These are phyloP conservation scores for Quillaja saponaria DNA, from an alignment of 306 rosid species.

Conservation along the genomic window DNA sequence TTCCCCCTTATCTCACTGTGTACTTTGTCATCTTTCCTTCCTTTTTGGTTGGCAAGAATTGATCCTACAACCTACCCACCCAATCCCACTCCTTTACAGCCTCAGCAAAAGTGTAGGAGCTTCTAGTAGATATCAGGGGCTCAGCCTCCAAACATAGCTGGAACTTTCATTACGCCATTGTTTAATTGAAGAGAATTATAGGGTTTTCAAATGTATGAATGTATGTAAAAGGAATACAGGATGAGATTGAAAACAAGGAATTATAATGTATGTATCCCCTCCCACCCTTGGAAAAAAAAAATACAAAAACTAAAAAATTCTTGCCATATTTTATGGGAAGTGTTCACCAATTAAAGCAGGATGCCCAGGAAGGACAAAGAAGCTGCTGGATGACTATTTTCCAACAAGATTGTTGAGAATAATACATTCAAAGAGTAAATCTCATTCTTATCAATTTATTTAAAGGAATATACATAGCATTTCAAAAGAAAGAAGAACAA, in stretches of 20 bases:
- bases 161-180: too few relatives aligned
- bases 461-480: slow-evolving; percentile 10
- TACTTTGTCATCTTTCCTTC: too few relatives aligned
- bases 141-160: too few relatives aligned
- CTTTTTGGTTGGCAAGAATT: background rate
- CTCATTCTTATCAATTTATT: background rate
- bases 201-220: slow-evolving; percentile 7
- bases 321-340: too few relatives aligned
- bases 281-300: too few relatives aligned
- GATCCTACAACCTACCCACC: slow-evolving; percentile 27
- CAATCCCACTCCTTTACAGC: slow-evolving; percentile 14
- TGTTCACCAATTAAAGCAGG: slow-evolving; percentile 18
- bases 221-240: slow-evolving; percentile 14
- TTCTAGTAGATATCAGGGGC: slow-evolving; percentile 23
- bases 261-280: too few relatives aligned
- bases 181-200: slow-evolving; percentile 11
- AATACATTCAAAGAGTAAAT: slow-evolving; percentile 8
- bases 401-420: slow-evolving; percentile 14
- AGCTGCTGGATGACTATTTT: slow-evolving; percentile 1
- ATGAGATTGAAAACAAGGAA: slow-evolving; percentile 20
- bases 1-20: too few relatives aligned
- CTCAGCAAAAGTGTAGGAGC: background rate
- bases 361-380: slow-evolving; percentile 10
- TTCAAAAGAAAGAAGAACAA: slow-evolving; percentile 3
- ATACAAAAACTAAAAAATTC: too few relatives aligned